Conservation (phyloP, 805 yeast genomes). For the Kuraishia capsulata region DNA sequence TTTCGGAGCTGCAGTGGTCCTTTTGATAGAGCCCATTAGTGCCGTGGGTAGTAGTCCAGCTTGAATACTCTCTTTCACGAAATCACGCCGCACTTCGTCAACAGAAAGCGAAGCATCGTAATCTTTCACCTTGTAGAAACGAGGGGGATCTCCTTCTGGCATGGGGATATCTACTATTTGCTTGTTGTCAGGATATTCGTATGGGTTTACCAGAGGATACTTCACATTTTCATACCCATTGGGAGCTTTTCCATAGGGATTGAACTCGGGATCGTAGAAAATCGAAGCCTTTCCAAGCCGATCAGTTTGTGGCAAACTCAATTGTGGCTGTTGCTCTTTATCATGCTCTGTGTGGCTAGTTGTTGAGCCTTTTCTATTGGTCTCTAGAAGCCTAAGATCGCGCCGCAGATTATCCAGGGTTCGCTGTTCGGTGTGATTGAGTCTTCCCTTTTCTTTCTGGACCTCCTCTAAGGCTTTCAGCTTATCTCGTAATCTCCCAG, state of each 20-base stretch:
- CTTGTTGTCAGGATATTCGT: neutral
- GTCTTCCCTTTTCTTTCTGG: constrained; percentile 19
- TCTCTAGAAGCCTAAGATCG: constrained; percentile 31
- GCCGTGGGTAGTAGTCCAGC: constrained; percentile 12
- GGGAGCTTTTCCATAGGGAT: constrained; percentile 51
- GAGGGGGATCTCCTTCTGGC: constrained; percentile 35
- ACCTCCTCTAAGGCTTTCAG: constrained; percentile 15
- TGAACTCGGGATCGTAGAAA: constrained; percentile 60
- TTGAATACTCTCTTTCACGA: constrained; percentile 4
- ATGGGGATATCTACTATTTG: constrained; percentile 10
- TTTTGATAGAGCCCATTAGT: constrained; percentile 7
- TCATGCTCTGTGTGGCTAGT: neutral
- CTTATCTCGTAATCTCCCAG: constrained; percentile 10
- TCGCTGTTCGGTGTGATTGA: constrained; percentile 24
- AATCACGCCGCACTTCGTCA: constrained; percentile 6
- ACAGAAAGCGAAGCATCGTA: constrained; percentile 7
- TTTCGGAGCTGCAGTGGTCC: neutral
- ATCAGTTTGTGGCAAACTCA: constrained; percentile 7
- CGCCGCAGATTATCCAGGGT: constrained; percentile 22
- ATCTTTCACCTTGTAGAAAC: constrained; percentile 30
- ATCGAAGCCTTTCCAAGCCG: constrained; percentile 38
- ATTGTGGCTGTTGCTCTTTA: no score
- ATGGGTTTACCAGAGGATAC: constrained; percentile 19
- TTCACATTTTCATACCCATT: constrained; percentile 17
- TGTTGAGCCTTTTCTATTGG: constrained; percentile 13